Conservation (phyloP, 1,284 basidiomycete species). For the Cystobasidiaceae sp. region DNA sequence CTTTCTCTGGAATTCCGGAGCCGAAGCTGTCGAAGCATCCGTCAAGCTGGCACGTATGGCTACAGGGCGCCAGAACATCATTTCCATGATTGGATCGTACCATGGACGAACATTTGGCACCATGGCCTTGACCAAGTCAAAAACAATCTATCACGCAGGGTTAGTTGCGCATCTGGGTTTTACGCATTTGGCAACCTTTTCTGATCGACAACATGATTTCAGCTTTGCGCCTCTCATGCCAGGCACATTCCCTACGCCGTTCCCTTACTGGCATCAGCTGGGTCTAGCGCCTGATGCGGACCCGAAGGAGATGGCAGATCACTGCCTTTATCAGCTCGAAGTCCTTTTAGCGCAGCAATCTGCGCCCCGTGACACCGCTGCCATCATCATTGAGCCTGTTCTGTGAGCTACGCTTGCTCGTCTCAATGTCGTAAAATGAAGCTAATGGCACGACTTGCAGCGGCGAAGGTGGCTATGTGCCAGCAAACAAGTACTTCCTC, state of each 20-base stretch:
- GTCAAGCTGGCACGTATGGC: constrained; percentile 68
- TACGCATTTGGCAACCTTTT: not conserved
- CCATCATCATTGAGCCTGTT: constrained; percentile 85
- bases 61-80: constrained; percentile 79
- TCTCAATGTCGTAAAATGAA: no score
- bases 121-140: constrained; percentile 81
- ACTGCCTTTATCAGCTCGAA: constrained; percentile 67
- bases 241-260: constrained; percentile 74
- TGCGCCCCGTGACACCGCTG: constrained; percentile 78
- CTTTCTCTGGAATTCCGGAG: constrained; percentile 84
- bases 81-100: constrained; percentile 82
- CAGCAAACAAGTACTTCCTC: constrained; percentile 75
- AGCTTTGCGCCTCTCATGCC: constrained; percentile 47
- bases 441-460: not conserved
- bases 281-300: constrained; percentile 61
- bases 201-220: not conserved
- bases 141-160: constrained; percentile 80
- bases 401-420: constrained; percentile 48
- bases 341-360: constrained; percentile 79
- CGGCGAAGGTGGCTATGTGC: constrained; percentile 68
- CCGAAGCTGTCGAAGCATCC: constrained; percentile 79
- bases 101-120: constrained; percentile 72
- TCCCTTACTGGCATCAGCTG: constrained; percentile 90
- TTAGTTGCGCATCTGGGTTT: constrained; percentile 53
- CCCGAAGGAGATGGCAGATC: constrained; percentile 55